Evolutionary conservation across 2,329 filamentous ascomycete genomes (phyloP), one percentile per base, ranked within the genome.

Genomic region (Beauveria caledonica): DNA sequence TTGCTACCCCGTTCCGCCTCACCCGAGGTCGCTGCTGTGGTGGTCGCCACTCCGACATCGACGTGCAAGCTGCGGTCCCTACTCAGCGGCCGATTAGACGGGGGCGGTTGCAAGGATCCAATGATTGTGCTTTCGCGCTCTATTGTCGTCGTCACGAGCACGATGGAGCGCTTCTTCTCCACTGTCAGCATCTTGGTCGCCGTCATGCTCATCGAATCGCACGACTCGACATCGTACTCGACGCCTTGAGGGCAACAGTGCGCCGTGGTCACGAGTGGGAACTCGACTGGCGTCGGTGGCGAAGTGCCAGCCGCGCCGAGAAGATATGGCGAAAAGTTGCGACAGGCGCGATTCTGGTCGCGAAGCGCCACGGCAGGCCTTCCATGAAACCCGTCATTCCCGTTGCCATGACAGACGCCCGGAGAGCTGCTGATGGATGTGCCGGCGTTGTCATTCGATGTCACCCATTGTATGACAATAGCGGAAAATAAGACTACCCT

Each of bases 381-480:
- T 5, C 39, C 55, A 21, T 54, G 50, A 15, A 23, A 49, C 11
- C 53, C 54, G 46, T 52, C 36, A 56, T 23, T 55, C 33, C 46
- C 60, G 42, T 45, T 52, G 27, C 45, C 63, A 53, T 44, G 53
- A 39, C 39, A 62, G 45, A 21, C 61, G 11, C 49, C 33, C 17
- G 55, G 61, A 40, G 65, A 65, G 42, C 51, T 57, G 21, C 60
- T 67, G 62, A 62, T 69, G 17, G 68, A 66, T 13, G 68, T 73
- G 48, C 70, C 73, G n/a, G 72, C 70, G 58, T 72, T 77, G 66
- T 80, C 78, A 50, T 69, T 73, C 15, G 76, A 78, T 0, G 78
- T 80, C 46, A 85, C 78, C 83, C 83, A 86, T 64, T 86, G 83
- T 46, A 86, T 77, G n/a, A 86, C 80, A 3, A 84, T 66, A 21